Base-by-base conservation (phyloP, 805 yeast species). In the Lipomyces orientalis region DNA sequence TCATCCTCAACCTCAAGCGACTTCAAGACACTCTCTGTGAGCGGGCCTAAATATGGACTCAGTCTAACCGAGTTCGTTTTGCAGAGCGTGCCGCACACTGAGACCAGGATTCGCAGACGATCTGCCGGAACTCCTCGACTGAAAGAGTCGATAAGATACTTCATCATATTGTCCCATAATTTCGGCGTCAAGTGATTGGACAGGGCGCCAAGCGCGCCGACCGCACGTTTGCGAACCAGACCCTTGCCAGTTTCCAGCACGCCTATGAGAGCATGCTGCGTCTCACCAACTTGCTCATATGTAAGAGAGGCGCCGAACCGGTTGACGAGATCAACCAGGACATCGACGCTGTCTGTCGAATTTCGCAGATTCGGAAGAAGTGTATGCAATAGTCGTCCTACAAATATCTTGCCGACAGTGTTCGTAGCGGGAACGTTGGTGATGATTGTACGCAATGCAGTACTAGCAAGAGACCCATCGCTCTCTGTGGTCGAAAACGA, bases 261-360 rank as follows among this genome's bases (percentile, higher is more conserved):
- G 1, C 74, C 71, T 10, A 83, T 74, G 56, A 86, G 76, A 6
- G 75, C 71, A 2, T 61, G 55, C 56, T 75, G 74, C 6, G 76
- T 70, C 14, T 66, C 68, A 0, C 61, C 70, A 10, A 83, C 65
- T 62, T 86, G 86, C 0, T 72, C 75, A 4, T 73, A 67, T 0
- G 79, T 69, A 43, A 87, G 77, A 3, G 78, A 78, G 19, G 77
- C 71, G 2, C 88, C 87, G 67, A 87, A 78, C 64, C 82, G 80
- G 66, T 82, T 83, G 58, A 87, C 78, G 54, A 89, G 71, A 71
- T 88, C 91, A 29, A 84, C 81, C 56, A 88, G 75, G 5, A 88
- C 82, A 74, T 90, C 94, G 69, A 88, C 82, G 54, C 83, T 79
- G 72, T 90, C 93, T 46, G 88, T 81, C 0, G 82, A 73, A 4